Percentiles rank a stretch among this genome's conserved stretches.
Conservation (phyloP, 225 moss, liverwort and hornwort genomes). For the Lunularia cruciata region DNA sequence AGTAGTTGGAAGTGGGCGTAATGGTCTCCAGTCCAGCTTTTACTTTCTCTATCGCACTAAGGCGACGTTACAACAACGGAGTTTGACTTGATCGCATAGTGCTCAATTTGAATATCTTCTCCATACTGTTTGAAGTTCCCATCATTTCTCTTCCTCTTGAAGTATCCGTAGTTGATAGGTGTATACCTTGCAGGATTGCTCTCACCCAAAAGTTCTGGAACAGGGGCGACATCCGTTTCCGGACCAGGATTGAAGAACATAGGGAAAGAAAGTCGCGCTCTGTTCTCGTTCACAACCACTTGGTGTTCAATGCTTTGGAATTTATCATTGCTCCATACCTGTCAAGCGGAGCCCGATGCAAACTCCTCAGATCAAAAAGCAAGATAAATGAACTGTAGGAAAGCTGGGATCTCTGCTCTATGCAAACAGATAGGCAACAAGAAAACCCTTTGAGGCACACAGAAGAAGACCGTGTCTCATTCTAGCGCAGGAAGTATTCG, state of each 20-base stretch:
- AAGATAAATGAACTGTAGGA: too few species aligned
- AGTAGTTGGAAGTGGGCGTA: too few species aligned
- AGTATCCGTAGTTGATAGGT: slow-evolving; percentile 29
- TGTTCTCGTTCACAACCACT: slow-evolving; percentile 41
- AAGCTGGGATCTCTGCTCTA: too few species aligned
- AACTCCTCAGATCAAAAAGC: too few species aligned
- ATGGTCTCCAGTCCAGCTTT: too few species aligned
- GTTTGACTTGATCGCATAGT: too few species aligned
- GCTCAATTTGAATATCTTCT: slow-evolving; percentile 40
- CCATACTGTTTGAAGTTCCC: slow-evolving; percentile 38
- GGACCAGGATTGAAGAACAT: slow-evolving; percentile 28
- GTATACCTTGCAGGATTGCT: slow-evolving; percentile 33
- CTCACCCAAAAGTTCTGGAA: slow-evolving; percentile 32
- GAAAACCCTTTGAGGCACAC: too few species aligned
- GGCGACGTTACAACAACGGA: too few species aligned
- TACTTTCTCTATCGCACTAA: too few species aligned
- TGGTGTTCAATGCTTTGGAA: slow-evolving; percentile 43
- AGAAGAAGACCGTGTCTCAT: not conserved
- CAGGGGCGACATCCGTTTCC: slow-evolving; percentile 19
- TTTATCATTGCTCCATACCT: slow-evolving; percentile 48
- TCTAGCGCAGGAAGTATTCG: not conserved
- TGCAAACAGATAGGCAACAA: too few species aligned
- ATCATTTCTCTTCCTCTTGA: slow-evolving; percentile 32
- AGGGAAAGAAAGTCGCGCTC: slow-evolving; percentile 35
- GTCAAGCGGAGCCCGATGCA: too few species aligned